Conservation (phyloP, 75 land plant species). For the Cryptomeria japonica region DNA sequence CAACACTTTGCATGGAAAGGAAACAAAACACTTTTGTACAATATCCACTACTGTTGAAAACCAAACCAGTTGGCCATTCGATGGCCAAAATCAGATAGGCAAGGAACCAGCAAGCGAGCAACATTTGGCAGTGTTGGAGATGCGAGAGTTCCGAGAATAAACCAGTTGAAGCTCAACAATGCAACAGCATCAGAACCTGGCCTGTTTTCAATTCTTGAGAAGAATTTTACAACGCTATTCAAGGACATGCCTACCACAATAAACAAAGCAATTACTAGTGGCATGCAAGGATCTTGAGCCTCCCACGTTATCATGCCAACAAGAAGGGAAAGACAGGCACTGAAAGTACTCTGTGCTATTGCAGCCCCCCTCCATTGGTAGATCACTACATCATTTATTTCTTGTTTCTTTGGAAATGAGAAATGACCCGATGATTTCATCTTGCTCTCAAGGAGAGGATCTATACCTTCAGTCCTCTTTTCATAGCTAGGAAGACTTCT, state of each 20-base stretch:
- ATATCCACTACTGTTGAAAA: neutral
- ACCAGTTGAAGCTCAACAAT: constrained; percentile 86
- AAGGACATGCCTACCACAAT: constrained; percentile 79
- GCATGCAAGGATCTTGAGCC: constrained; percentile 81
- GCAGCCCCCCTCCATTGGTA: constrained; percentile 37
- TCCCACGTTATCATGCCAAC: constrained; percentile 80
- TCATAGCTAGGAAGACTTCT: neutral
- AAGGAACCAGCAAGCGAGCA: constrained; percentile 31
- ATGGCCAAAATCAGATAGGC: constrained; percentile 1
- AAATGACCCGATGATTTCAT: constrained; percentile 2
- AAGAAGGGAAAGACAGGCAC: constrained; percentile 68
- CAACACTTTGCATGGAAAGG: neutral
- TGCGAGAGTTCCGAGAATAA: constrained; percentile 80
- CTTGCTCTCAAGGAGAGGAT: neutral
- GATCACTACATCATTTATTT: neutral
- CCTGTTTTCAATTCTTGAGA: constrained; percentile 54
- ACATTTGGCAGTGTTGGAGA: constrained; percentile 71
- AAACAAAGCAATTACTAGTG: constrained; percentile 70
- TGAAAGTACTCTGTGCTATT: constrained; percentile 57
- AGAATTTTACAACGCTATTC: constrained; percentile 67
- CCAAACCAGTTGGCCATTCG: constrained; percentile 32
- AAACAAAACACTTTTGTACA: neutral
- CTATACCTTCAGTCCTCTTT: neutral
- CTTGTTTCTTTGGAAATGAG: neutral
- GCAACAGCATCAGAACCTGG: constrained; percentile 76